Evolutionary conservation across 805 yeast species (phyloP).

Genomic region (Kuraishia floccosa): DNA sequence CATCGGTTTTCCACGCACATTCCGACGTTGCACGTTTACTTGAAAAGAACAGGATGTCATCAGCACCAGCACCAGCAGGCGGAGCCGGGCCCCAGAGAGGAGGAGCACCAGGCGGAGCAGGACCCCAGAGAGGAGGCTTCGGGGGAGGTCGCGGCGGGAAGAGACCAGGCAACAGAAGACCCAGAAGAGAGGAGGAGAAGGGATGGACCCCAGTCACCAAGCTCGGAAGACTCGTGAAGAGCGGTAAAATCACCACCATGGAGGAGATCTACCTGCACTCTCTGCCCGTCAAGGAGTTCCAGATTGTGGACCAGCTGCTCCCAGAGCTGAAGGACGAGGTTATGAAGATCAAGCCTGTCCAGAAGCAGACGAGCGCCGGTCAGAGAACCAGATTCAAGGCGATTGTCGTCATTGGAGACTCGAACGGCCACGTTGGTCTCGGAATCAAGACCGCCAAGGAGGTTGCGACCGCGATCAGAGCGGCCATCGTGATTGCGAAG

Average conservation of each 20-base stretch:
- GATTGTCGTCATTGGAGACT: constrained; percentile 98
- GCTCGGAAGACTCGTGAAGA: constrained; percentile 99
- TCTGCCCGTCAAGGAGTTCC: constrained; percentile 98
- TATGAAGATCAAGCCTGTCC: constrained; percentile 99
- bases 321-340: constrained; percentile 97
- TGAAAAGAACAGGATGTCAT: constrained; percentile 9
- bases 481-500: constrained; percentile 99
- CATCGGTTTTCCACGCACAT: constrained; percentile 68
- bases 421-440: constrained; percentile 99
- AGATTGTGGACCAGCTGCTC: constrained; percentile 92
- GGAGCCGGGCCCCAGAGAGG: constrained; percentile 19
- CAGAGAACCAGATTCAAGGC: constrained; percentile 99
- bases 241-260: constrained; percentile 91
- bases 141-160: constrained; percentile 49
- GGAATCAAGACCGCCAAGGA: constrained; percentile 99
- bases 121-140: constrained; percentile 52
- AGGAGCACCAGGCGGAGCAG: constrained; percentile 33
- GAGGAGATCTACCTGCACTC: constrained; percentile 99
- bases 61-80: constrained; percentile 37
- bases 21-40: constrained; percentile 42
- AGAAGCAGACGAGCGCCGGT: constrained; percentile 99
- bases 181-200: constrained; percentile 90
- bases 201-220: constrained; percentile 99
- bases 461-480: constrained; percentile 99
- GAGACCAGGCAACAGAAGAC: constrained; percentile 53